These are phyloP conservation scores for Solanum appendiculatum DNA, from an alignment of 257 asterid genomes.

Conservation along the genomic window DNA sequence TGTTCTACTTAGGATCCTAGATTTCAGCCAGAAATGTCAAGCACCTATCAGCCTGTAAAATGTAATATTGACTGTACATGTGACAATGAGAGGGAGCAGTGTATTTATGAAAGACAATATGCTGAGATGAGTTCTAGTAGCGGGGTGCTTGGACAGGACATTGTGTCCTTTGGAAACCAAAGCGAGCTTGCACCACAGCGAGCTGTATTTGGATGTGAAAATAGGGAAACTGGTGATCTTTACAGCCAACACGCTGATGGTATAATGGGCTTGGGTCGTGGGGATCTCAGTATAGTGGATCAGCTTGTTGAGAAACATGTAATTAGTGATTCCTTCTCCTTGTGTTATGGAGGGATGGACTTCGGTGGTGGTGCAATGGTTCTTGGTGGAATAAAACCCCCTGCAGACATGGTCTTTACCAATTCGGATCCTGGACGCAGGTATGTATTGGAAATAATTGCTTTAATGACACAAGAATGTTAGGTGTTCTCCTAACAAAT, in stretches of 20 bases:
- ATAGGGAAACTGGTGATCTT: constrained; percentile 92
- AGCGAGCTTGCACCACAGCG: constrained; percentile 84
- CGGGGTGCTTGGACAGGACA: constrained; percentile 87
- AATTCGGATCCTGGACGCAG: constrained; percentile 85
- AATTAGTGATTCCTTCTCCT: constrained; percentile 81
- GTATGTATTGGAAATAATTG: constrained; percentile 42
- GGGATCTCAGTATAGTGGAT: constrained; percentile 95
- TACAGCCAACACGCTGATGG: constrained; percentile 99
- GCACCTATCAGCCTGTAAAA: constrained; percentile 71
- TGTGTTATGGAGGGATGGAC: constrained; percentile 99
- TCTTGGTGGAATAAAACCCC: constrained; percentile 81
- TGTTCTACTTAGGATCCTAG: constrained; percentile 59
- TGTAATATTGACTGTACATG: constrained; percentile 86
- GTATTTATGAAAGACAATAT: constrained; percentile 83
- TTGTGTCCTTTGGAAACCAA: constrained; percentile 81
- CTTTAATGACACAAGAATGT: constrained; percentile 32
- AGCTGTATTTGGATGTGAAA: constrained; percentile 96
- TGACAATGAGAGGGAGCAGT: constrained; percentile 58
- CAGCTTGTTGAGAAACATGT: constrained; percentile 90
- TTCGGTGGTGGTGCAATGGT: constrained; percentile 99
- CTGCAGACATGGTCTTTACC: constrained; percentile 74
- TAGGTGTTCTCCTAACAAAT: constrained; percentile 79
- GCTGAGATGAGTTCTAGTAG: constrained; percentile 99
- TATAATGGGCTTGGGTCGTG: constrained; percentile 96
- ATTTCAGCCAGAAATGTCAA: constrained; percentile 76